Percentiles rank a stretch among this genome's conserved stretches.
phyloP scores from a whole-genome alignment of 345 rosid species.

The Eucalyptus coolabah region DNA sequence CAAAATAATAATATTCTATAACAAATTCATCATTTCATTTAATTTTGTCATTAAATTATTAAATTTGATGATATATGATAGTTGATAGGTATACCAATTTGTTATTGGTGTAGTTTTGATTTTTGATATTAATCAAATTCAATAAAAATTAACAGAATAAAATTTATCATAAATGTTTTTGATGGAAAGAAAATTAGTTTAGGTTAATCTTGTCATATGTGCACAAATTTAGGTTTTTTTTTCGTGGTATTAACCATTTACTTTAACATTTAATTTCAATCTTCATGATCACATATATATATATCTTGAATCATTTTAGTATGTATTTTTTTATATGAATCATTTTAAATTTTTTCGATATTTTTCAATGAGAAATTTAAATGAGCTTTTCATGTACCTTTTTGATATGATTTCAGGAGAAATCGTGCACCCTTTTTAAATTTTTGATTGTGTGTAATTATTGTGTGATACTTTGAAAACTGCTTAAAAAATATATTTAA shows the following conservation, averaged over 20 bases:
- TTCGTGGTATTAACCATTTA: accelerated
- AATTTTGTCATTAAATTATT: no score
- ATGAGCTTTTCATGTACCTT: not conserved
- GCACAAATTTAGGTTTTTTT: accelerated
- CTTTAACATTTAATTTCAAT: no score
- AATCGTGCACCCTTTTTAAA: not conserved
- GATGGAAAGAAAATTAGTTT: no score
- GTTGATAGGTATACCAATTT: accelerated
- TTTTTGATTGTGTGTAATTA: not conserved
- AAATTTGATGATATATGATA: accelerated
- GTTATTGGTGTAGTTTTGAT: accelerated
- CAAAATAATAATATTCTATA: accelerated
- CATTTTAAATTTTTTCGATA: no score
- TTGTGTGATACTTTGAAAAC: not conserved
- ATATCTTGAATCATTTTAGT: no score
- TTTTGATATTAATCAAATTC: accelerated
- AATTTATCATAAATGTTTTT: no score
- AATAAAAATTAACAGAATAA: accelerated
- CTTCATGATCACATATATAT: no score
- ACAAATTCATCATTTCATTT: accelerated
- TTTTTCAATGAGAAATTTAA: not conserved
- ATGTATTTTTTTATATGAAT: no score
- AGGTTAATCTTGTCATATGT: accelerated
- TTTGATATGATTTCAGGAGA: accelerated
- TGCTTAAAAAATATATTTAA: not conserved